Conservation (phyloP, 768 basidiomycete species). For the Flagelloscypha sp. region DNA sequence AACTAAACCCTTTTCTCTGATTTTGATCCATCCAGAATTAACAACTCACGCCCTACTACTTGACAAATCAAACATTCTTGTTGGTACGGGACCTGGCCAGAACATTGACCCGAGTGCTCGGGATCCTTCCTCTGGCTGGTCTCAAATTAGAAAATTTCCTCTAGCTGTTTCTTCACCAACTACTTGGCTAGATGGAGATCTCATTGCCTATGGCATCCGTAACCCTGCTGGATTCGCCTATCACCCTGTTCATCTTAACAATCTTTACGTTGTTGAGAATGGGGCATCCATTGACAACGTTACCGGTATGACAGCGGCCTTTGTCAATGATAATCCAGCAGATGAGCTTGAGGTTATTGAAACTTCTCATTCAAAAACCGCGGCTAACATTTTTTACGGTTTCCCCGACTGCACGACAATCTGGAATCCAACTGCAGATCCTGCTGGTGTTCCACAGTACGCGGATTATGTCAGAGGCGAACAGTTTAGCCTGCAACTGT, state of each 20-base stretch:
- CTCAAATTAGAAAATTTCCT: conserved; percentile 27
- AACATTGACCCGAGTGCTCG: conserved; percentile 37
- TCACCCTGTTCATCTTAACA: conserved; percentile 11
- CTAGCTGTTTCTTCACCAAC: conserved; percentile 12
- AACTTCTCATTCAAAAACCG: conserved; percentile 7
- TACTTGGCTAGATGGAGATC: conserved; percentile 22
- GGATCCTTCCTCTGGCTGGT: conserved; percentile 33
- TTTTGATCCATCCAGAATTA: too few species aligned
- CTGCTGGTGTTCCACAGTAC: conserved; percentile 31
- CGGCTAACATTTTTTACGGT: conserved; percentile 22
- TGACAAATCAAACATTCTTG: conserved; percentile 23
- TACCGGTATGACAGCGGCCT: conserved; percentile 27
- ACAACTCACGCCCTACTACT: conserved; percentile 35
- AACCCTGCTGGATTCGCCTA: conserved; percentile 38
- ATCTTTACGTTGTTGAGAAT: conserved; percentile 33
- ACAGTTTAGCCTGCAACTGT: conserved; percentile 31
- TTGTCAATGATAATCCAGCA: conserved; percentile 38
- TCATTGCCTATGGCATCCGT: conserved; percentile 35
- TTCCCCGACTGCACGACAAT: conserved; percentile 37
- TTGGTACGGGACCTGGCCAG: conserved; percentile 28
- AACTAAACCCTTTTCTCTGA: not conserved
- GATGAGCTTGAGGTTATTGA: conserved; percentile 29
- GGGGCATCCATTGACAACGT: conserved; percentile 35
- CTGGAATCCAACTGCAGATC: conserved; percentile 36
- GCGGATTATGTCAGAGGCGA: conserved; percentile 20